phyloP scores from a whole-genome alignment of 2,329 filamentous ascomycete genomes.

The Aureobasidium musti region DNA sequence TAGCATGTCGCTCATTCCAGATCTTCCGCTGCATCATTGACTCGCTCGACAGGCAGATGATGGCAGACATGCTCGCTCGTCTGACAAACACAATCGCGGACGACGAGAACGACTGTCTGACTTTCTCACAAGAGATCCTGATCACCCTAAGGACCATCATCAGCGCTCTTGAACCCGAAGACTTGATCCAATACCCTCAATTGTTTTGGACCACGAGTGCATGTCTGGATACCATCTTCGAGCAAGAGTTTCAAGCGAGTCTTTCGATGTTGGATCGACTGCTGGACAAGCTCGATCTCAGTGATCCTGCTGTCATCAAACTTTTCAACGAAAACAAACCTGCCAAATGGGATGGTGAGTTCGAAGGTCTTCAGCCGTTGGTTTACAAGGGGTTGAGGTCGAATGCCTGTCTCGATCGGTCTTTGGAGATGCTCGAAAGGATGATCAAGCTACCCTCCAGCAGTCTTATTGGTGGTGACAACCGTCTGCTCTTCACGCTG shows the following conservation, averaged over 20 bases:
- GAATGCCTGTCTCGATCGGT: conserved; percentile 75
- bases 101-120: conserved; percentile 88
- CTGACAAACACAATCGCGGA: conserved; percentile 97
- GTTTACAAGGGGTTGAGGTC: conserved; percentile 92
- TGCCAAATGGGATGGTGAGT: conserved; percentile 81
- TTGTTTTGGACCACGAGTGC: conserved; percentile 98
- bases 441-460: conserved; percentile 78
- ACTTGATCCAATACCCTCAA: conserved; percentile 86
- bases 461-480: conserved; percentile 76
- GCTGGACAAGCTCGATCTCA: conserved; percentile 79
- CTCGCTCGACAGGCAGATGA: conserved; percentile 86
- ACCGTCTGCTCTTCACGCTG: conserved; percentile 79
- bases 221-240: conserved; percentile 94
- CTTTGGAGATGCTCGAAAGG: conserved; percentile 74
- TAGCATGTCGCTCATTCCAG: conserved; percentile 96
- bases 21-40: conserved; percentile 93
- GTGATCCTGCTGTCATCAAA: conserved; percentile 66
- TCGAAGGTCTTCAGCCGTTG: conserved; percentile 81
- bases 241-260: conserved; percentile 89
- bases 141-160: conserved; percentile 93
- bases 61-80: conserved; percentile 93
- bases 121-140: conserved; percentile 96
- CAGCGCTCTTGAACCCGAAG: conserved; percentile 73
- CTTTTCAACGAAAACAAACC: conserved; percentile 78
- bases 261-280: conserved; percentile 88